Percentiles rank a stretch among this genome's conserved stretches.
These are phyloP conservation scores for Pneumocystis murina DNA, from an alignment of 1,139 yeast genomes.

Conservation along the genomic window DNA sequence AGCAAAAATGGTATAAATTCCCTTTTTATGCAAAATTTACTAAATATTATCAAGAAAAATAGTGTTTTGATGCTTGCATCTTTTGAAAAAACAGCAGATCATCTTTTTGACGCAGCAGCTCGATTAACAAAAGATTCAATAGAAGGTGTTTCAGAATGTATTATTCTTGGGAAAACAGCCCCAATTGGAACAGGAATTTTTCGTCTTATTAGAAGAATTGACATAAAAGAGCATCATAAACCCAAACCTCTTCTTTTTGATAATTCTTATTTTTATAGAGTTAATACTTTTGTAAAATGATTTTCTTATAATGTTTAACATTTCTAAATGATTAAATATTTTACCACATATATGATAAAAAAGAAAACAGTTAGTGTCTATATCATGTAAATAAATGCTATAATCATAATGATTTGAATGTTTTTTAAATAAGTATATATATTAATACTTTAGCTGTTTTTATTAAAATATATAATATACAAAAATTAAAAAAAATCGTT, in stretches of 20 bases:
- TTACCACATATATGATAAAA: too few relatives aligned
- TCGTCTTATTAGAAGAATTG: conserved; percentile 35
- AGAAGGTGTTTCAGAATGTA: conserved; percentile 97
- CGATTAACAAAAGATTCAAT: conserved; percentile 90
- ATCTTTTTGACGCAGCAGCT: conserved; percentile 93
- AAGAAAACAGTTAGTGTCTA: too few relatives aligned
- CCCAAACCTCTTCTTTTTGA: background rate
- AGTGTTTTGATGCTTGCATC: conserved; percentile 93
- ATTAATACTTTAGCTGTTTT: too few relatives aligned
- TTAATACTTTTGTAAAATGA: background rate
- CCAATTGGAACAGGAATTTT: conserved; percentile 95
- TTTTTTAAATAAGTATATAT: too few relatives aligned
- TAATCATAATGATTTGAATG: too few relatives aligned
- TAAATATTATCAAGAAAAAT: conserved; percentile 39
- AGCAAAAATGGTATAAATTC: conserved; percentile 58
- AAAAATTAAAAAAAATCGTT: too few relatives aligned
- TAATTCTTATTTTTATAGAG: background rate
- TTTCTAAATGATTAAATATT: too few relatives aligned
- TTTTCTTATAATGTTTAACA: background rate
- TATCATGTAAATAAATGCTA: too few relatives aligned
- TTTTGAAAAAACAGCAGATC: conserved; percentile 96
- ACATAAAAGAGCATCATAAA: conserved; percentile 3
- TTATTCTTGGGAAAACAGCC: conserved; percentile 95
- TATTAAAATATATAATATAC: too few relatives aligned
- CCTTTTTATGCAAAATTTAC: background rate